A percentile compares a stretch with the other conserved stretches of the same genome.
phyloP scores from a whole-genome alignment of 805 yeast species.

The Lipomyces lipofer region DNA sequence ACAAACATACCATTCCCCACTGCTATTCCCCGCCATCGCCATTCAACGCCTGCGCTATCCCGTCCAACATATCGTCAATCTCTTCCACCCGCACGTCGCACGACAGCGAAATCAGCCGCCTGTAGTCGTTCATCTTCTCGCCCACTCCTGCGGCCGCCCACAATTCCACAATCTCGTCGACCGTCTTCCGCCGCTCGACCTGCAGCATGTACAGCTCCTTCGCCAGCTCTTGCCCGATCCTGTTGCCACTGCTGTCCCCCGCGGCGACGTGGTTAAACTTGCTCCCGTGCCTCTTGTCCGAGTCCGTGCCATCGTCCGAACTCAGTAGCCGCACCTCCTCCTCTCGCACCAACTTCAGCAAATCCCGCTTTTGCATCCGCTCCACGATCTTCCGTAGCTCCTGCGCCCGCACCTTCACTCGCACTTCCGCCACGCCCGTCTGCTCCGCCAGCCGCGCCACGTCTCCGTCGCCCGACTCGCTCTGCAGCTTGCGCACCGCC shows the following conservation, averaged over 20 bases:
- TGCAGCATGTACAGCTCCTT: slow-evolving; percentile 46
- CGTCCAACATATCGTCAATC: slow-evolving; percentile 77
- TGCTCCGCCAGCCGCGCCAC: slow-evolving; percentile 12
- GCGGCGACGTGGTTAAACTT: slow-evolving; percentile 11
- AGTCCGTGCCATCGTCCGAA: slow-evolving; percentile 12
- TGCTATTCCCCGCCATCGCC: not conserved
- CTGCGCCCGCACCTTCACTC: slow-evolving; percentile 37
- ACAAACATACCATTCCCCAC: too few relatives aligned
- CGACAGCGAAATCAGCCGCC: slow-evolving; percentile 71
- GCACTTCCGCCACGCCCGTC: slow-evolving; percentile 31
- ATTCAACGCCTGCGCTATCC: slow-evolving; percentile 28
- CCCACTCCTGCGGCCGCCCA: slow-evolving; percentile 50
- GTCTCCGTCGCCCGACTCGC: slow-evolving; percentile 16
- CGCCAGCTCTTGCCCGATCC: slow-evolving; percentile 36
- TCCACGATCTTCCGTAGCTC: slow-evolving; percentile 52
- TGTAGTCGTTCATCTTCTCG: slow-evolving; percentile 71
- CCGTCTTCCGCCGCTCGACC: slow-evolving; percentile 43
- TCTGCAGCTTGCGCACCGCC: slow-evolving; percentile 36
- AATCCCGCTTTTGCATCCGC: slow-evolving; percentile 61
- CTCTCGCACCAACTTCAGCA: slow-evolving; percentile 58
- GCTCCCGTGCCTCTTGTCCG: slow-evolving; percentile 28
- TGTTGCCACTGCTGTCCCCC: slow-evolving; percentile 3
- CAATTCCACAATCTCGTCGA: slow-evolving; percentile 52
- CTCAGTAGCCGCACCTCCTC: slow-evolving; percentile 46
- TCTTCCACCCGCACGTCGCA: slow-evolving; percentile 79